A percentile compares a stretch with the other conserved stretches of the same genome.
Conservation (phyloP, 352 stramenopile genomes). For the Phytophthora colocasiae region DNA sequence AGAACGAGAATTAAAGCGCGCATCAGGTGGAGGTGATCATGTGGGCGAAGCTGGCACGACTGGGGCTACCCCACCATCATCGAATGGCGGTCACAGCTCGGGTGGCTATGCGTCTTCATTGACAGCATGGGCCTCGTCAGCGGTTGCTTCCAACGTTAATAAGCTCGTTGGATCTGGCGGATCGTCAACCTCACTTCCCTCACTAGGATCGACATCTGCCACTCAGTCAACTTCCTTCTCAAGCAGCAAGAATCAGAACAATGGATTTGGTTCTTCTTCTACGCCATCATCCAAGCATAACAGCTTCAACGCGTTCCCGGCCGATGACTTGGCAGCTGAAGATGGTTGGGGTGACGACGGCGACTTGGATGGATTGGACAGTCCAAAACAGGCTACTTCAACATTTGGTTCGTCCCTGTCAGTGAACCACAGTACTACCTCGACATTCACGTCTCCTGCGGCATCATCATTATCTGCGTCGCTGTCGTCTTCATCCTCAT, state of each 20-base stretch:
- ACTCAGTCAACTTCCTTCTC: slow-evolving; percentile 34
- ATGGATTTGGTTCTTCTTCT: slow-evolving; percentile 18
- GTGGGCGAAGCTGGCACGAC: slow-evolving; percentile 13
- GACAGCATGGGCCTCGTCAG: slow-evolving; percentile 78
- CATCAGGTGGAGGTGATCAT: slow-evolving; percentile 39
- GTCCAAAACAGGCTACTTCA: slow-evolving; percentile 41
- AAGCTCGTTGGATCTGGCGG: slow-evolving; percentile 65
- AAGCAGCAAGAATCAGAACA: slow-evolving; percentile 24
- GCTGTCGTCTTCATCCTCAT: slow-evolving; percentile 49
- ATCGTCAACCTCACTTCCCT: slow-evolving; percentile 32
- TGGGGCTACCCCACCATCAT: slow-evolving; percentile 13
- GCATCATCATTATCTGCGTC: slow-evolving; percentile 35
- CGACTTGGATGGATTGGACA: slow-evolving; percentile 60
- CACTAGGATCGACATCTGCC: slow-evolving; percentile 10
- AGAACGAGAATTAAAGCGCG: slow-evolving; percentile 67
- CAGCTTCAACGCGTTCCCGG: slow-evolving; percentile 50
- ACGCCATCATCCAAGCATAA: slow-evolving; percentile 32
- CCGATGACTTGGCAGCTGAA: slow-evolving; percentile 53
- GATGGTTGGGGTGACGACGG: slow-evolving; percentile 75
- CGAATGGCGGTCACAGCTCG: slow-evolving; percentile 37
- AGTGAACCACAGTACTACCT: slow-evolving; percentile 23
- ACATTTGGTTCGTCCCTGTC: slow-evolving; percentile 41
- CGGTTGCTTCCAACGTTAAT: slow-evolving; percentile 70
- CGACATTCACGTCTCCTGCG: slow-evolving; percentile 36
- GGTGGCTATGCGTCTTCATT: slow-evolving; percentile 72